phyloP scores from a whole-genome alignment of 108 stramenopile species.

The Cylindrotheca fusiformis region DNA sequence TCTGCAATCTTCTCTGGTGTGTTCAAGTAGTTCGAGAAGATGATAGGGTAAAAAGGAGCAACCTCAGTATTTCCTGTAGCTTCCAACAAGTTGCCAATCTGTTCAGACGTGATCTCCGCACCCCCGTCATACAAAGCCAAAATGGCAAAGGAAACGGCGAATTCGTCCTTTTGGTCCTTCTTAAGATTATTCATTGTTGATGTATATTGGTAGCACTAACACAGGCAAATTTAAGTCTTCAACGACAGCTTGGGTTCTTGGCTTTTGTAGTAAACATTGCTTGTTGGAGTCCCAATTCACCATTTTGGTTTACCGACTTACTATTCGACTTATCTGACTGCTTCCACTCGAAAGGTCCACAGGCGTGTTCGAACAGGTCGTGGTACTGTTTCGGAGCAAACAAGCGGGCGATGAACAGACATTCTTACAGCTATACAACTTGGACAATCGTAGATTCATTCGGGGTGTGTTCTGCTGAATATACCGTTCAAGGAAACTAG shows the following conservation, averaged over 20 bases:
- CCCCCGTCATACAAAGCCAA: constrained; percentile 93
- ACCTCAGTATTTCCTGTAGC: constrained; percentile 95
- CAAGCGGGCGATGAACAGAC: no score
- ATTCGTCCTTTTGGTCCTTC: constrained; percentile 93
- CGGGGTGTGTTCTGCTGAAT: no score
- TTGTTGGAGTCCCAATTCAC: background rate
- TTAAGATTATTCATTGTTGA: constrained; percentile 66
- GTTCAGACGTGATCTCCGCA: constrained; percentile 88
- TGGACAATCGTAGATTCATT: no score
- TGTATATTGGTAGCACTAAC: constrained; percentile 18
- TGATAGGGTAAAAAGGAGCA: constrained; percentile 93
- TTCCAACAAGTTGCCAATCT: constrained; percentile 83
- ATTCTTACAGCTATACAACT: no score
- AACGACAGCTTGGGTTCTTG: constrained; percentile 42
- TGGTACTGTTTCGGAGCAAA: no score
- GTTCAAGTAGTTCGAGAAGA: constrained; percentile 85
- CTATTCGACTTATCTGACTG: background rate
- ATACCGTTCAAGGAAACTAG: no score
- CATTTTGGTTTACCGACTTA: background rate
- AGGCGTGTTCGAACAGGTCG: no score
- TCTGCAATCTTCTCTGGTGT: constrained; percentile 77
- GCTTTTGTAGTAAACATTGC: constrained; percentile 2
- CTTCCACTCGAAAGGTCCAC: no score
- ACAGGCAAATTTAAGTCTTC: constrained; percentile 47
- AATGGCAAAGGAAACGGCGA: constrained; percentile 89